Percentiles rank a stretch among this genome's conserved stretches.
Evolutionary conservation across 2,329 filamentous ascomycete genomes (phyloP).

Genomic region (Verticillium longisporum): DNA sequence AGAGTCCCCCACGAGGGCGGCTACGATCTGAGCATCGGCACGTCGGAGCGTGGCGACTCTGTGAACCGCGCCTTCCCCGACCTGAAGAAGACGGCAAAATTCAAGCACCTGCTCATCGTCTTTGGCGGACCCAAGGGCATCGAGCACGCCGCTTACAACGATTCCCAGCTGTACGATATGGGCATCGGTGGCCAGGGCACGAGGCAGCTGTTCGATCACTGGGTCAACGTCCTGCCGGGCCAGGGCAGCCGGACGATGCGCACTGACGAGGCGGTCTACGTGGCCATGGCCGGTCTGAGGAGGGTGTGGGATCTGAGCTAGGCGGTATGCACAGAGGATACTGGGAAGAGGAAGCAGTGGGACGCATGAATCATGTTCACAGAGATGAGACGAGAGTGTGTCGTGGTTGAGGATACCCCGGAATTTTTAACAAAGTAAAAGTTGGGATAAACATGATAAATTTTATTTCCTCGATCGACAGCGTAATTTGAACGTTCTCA

Average conservation of each 20-base stretch:
- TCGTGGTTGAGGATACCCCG: slow-evolving; percentile 8
- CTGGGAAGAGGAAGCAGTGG: too few species aligned
- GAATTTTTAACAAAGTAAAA: background rate
- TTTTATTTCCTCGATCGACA: background rate
- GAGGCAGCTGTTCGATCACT: slow-evolving; percentile 71
- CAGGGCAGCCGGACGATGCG: slow-evolving; percentile 78
- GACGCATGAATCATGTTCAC: background rate
- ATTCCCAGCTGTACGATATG: slow-evolving; percentile 46
- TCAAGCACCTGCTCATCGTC: slow-evolving; percentile 68
- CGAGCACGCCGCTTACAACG: slow-evolving; percentile 65
- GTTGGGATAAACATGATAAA: background rate
- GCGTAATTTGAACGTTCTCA: background rate
- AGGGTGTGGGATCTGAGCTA: slow-evolving; percentile 41
- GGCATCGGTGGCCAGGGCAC: slow-evolving; percentile 52
- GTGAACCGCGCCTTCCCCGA: slow-evolving; percentile 38
- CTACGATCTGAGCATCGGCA: slow-evolving; percentile 78
- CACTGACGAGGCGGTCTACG: slow-evolving; percentile 77
- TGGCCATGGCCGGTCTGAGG: slow-evolving; percentile 65
- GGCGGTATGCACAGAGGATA: background rate
- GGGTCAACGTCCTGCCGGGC: slow-evolving; percentile 73
- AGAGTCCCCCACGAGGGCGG: slow-evolving; percentile 66
- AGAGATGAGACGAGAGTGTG: background rate
- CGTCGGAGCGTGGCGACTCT: slow-evolving; percentile 66
- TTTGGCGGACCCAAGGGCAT: slow-evolving; percentile 78
- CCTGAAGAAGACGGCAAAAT: slow-evolving; percentile 33